Evolutionary conservation across 1,284 basidiomycete genomes (phyloP).

Genomic region (Baeospora myosura): DNA sequence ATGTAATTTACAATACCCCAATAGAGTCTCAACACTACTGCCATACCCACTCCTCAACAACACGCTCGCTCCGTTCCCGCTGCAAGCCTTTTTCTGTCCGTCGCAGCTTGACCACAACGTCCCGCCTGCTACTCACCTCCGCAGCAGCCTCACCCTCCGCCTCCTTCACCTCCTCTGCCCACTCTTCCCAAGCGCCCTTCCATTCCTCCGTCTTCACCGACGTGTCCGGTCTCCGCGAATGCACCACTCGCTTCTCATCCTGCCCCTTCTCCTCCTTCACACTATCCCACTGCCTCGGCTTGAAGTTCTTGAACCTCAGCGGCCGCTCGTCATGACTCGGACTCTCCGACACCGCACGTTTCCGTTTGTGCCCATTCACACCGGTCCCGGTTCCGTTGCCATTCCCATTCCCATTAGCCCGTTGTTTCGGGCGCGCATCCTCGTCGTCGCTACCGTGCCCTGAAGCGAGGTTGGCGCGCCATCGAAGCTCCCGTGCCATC

Average conservation of each 20-base stretch:
- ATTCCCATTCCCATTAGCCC: constrained; percentile 19
- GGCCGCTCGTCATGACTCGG: constrained; percentile 19
- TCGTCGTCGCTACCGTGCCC: constrained; percentile 71
- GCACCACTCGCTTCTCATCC: constrained; percentile 28
- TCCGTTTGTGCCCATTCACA: constrained; percentile 46
- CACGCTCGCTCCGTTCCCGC: constrained; percentile 60
- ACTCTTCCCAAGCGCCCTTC: constrained; percentile 25
- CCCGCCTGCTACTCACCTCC: constrained; percentile 39
- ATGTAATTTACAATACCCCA: too few species aligned
- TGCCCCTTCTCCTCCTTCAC: constrained; percentile 36
- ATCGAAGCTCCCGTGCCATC: constrained; percentile 74
- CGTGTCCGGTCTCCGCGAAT: constrained; percentile 27
- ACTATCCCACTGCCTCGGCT: constrained; percentile 57
- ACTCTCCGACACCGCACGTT: constrained; percentile 35
- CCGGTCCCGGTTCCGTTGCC: constrained; percentile 24
- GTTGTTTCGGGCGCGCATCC: constrained; percentile 26
- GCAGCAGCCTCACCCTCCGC: constrained; percentile 33
- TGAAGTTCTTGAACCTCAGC: constrained; percentile 55
- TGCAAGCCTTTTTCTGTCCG: constrained; percentile 51
- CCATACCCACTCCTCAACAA: constrained; percentile 65
- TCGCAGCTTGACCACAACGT: constrained; percentile 53
- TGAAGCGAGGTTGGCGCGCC: constrained; percentile 63
- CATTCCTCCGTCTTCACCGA: constrained; percentile 31
- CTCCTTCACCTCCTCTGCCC: constrained; percentile 27
- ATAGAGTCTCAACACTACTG: too few species aligned